Conservation (phyloP, 2,329 filamentous ascomycete species). For the Fusarium globosum region DNA sequence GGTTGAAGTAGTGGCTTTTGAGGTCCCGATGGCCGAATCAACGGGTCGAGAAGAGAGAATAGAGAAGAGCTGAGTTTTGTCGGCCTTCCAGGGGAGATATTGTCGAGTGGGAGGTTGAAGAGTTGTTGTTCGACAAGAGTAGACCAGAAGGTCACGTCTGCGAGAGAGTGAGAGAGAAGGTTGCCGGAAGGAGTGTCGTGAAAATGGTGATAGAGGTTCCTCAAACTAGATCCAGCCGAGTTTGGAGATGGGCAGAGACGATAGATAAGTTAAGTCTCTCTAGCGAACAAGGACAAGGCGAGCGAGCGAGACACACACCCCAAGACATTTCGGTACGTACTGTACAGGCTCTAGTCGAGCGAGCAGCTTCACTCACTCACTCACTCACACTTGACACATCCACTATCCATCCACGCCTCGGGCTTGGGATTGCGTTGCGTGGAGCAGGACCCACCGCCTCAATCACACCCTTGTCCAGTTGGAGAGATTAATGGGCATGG, state of each 20-base stretch:
- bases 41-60: conserved; percentile 56
- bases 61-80: conserved; percentile 2
- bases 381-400: background rate
- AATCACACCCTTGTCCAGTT: conserved; percentile 47
- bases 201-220: conserved; percentile 47
- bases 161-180: conserved; percentile 31
- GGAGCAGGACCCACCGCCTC: conserved; percentile 43
- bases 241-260: conserved; percentile 37
- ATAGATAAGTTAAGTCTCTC: conserved; percentile 43
- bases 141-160: conserved; percentile 46
- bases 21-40: conserved; percentile 60
- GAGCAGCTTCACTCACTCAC: background rate
- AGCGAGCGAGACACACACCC: conserved; percentile 37
- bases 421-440: conserved; percentile 54
- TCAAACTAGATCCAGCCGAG: conserved; percentile 35
- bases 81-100: conserved; percentile 31
- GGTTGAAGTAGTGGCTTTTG: conserved; percentile 29
- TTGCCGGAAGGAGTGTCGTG: conserved; percentile 54
- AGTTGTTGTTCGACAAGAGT: conserved; percentile 36
- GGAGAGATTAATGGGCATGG: conserved; percentile 52
- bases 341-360: background rate
- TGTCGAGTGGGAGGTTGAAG: conserved; percentile 28
- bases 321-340: conserved; percentile 40
- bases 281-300: conserved; percentile 40
- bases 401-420: conserved; percentile 41